phyloP scores from a whole-genome alignment of 1,139 yeast genomes.

The Yamadazyma dendronema region DNA sequence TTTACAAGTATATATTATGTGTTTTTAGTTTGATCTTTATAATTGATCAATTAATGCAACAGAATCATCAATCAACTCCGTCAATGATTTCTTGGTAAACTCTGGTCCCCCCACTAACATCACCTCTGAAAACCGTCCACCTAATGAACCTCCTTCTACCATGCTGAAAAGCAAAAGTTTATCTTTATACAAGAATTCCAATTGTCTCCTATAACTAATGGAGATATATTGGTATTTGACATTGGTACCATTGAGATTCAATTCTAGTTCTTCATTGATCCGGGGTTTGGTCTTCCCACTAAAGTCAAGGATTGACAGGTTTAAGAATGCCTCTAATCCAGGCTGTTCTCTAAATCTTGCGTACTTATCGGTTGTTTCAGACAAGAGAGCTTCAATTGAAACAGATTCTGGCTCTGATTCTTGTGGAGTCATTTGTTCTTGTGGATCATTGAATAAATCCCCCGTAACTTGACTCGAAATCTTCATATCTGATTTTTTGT shows the following conservation, averaged over 20 bases:
- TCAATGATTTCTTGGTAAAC: slow-evolving; percentile 23
- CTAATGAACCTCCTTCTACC: slow-evolving; percentile 57
- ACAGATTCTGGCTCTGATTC: slow-evolving; percentile 6
- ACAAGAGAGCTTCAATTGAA: slow-evolving; percentile 16
- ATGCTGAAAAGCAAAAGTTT: slow-evolving; percentile 43
- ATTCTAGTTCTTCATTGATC: slow-evolving; percentile 36
- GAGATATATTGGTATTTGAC: slow-evolving; percentile 45
- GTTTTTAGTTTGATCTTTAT: slow-evolving; percentile 13
- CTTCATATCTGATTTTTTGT: slow-evolving; percentile 41
- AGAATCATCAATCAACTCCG: slow-evolving; percentile 28
- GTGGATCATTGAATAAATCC: slow-evolving; percentile 20
- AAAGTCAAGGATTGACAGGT: slow-evolving; percentile 37
- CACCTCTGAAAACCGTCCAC: slow-evolving; percentile 52
- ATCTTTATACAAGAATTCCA: slow-evolving; percentile 36
- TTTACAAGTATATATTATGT: neutral
- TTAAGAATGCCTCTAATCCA: slow-evolving; percentile 43
- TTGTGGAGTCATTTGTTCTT: slow-evolving; percentile 1
- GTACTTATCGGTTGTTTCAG: slow-evolving; percentile 32
- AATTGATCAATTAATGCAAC: slow-evolving; percentile 22
- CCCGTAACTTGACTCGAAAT: slow-evolving; percentile 37
- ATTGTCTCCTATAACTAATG: slow-evolving; percentile 41
- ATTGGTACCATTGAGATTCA: slow-evolving; percentile 33
- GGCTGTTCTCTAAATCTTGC: slow-evolving; percentile 40
- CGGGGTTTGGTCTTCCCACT: slow-evolving; percentile 31
- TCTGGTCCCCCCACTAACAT: slow-evolving; percentile 40